phyloP scores from a whole-genome alignment of 208 protist genomes.

The Acanthamoeba lenticulata region DNA sequence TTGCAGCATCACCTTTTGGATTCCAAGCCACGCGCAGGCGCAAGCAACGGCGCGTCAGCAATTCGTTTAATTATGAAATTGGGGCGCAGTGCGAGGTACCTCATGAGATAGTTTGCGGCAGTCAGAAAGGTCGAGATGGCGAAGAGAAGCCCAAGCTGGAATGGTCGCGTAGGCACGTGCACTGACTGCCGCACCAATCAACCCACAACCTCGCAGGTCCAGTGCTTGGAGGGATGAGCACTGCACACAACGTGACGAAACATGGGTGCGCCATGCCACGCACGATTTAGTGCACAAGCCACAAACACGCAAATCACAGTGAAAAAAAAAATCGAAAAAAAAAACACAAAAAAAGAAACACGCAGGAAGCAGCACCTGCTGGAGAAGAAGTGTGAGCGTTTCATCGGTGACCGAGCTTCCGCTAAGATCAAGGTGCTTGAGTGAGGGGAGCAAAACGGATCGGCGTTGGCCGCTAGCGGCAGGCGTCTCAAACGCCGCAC shows the following conservation, averaged over 20 bases:
- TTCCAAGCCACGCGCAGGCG: background rate
- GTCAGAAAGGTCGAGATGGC: constrained; percentile 2
- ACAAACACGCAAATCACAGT: too few species aligned
- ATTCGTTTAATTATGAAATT: background rate
- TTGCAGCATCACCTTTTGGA: background rate
- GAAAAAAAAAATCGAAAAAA: background rate
- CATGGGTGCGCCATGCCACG: too few species aligned
- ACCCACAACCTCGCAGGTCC: background rate
- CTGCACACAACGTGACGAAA: too few species aligned
- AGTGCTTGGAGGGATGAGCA: background rate
- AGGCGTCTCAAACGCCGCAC: background rate
- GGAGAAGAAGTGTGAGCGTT: background rate
- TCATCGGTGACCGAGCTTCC: constrained; percentile 5
- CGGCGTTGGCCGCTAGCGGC: background rate
- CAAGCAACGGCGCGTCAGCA: background rate
- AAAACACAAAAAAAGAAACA: background rate
- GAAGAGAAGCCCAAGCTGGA: background rate
- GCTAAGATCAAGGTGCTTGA: background rate
- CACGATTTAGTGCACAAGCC: too few species aligned
- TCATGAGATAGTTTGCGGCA: constrained; percentile 2
- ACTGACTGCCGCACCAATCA: background rate
- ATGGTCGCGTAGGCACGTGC: background rate
- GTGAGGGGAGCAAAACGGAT: background rate
- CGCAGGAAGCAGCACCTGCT: background rate
- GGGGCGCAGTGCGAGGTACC: background rate